Evolutionary conservation across 139 green algal species (phyloP).

Genomic region (Chlamydomonas schloesseri): DNA sequence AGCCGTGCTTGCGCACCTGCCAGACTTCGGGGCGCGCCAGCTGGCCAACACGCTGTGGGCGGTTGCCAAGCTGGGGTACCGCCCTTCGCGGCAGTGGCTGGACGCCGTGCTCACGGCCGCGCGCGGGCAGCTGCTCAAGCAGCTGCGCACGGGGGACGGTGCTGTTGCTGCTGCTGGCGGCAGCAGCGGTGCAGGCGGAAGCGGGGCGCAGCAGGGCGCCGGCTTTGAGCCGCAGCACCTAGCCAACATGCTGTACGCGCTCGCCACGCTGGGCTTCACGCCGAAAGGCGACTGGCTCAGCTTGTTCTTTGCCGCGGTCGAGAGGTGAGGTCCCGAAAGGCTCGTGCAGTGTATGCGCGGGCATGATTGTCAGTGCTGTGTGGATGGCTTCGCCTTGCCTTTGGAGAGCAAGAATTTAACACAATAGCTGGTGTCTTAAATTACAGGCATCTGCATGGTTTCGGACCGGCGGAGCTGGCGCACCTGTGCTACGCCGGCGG

Average conservation of each 20-base stretch:
- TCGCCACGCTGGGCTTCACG: constrained; percentile 36
- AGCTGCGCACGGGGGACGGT: no score
- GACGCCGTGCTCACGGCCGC: background rate
- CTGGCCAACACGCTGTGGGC: constrained; percentile 65
- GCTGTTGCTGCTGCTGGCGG: no score
- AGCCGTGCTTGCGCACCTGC: constrained; percentile 3
- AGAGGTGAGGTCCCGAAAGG: no score
- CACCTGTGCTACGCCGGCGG: constrained; percentile 52
- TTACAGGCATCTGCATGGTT: constrained; percentile 9
- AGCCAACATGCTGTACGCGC: constrained; percentile 46
- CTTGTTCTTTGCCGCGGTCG: constrained; percentile 21
- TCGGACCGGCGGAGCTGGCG: constrained; percentile 44
- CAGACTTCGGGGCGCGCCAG: constrained; percentile 41
- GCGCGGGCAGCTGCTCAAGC: background rate
- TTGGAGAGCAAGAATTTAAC: no score
- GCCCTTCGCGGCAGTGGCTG: constrained; percentile 13
- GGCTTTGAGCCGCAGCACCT: constrained; percentile 48
- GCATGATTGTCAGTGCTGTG: no score
- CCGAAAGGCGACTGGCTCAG: constrained; percentile 32
- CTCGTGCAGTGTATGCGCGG: no score
- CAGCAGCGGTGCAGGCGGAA: no score
- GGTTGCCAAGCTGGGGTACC: constrained; percentile 30
- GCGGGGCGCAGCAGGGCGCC: no score
- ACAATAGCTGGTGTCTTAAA: no score
- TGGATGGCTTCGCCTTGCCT: no score